phyloP scores from a whole-genome alignment of 139 green algal genomes.

The Volvox africanus region DNA sequence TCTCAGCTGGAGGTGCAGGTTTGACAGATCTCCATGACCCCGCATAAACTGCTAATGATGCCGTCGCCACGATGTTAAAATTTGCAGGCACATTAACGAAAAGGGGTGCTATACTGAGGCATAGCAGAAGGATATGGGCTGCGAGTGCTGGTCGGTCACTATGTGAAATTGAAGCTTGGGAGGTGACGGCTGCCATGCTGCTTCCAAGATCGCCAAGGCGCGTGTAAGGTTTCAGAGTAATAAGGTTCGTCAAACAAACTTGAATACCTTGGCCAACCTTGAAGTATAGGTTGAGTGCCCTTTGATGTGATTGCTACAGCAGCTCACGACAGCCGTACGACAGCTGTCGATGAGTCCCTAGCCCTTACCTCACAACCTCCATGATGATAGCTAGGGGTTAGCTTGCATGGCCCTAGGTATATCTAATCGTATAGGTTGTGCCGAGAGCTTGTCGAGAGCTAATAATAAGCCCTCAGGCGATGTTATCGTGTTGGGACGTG shows the following conservation, averaged over 20 bases:
- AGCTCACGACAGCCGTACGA: not conserved
- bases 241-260: not conserved
- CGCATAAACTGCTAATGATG: conserved; percentile 85
- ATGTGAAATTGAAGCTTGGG: conserved; percentile 1
- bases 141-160: conserved; percentile 51
- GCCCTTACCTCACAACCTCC: no score
- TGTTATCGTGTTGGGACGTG: no score
- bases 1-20: conserved; percentile 73
- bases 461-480: no score
- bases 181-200: not conserved
- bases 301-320: not conserved
- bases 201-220: not conserved
- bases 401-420: no score
- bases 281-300: not conserved
- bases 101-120: conserved; percentile 52
- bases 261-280: not conserved
- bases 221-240: not conserved
- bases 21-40: conserved; percentile 90
- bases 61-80: conserved; percentile 88
- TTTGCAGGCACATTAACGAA: conserved; percentile 78
- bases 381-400: no score
- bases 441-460: no score
- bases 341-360: no score
- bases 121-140: conserved; percentile 58
- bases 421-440: no score